Evolutionary conservation across 108 stramenopile genomes (phyloP).

Genomic region (Cyclotella cryptica): DNA sequence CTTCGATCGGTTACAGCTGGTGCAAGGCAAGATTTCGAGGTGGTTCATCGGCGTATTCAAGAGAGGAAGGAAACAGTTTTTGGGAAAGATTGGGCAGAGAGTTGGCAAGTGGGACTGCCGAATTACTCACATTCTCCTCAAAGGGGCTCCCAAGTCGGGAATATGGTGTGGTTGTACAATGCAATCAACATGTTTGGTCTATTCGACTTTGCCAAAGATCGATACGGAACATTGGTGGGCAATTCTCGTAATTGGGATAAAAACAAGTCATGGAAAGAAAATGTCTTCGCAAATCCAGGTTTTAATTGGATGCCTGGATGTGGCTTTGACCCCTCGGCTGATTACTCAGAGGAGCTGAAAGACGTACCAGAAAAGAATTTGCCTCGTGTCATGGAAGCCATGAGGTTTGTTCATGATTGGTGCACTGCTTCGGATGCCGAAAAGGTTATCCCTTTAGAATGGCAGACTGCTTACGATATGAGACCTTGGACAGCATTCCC

Average conservation of each 20-base stretch:
- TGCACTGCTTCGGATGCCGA: constrained; percentile 25
- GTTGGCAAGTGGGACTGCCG: constrained; percentile 82
- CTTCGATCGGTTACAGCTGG: constrained; percentile 35
- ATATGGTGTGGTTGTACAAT: constrained; percentile 85
- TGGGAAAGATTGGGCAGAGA: constrained; percentile 74
- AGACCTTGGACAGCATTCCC: constrained; percentile 85
- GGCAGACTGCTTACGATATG: constrained; percentile 80
- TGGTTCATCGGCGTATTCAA: constrained; percentile 51
- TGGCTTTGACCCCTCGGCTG: constrained; percentile 51
- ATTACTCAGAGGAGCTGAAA: constrained; percentile 67
- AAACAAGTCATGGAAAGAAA: constrained; percentile 57
- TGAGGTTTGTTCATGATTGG: constrained; percentile 70
- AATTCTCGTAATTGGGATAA: constrained; percentile 69
- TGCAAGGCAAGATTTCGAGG: constrained; percentile 46
- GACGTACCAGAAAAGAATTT: constrained; percentile 68
- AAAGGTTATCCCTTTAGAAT: constrained; percentile 60
- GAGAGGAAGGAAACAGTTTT: constrained; percentile 64
- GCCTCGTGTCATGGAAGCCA: constrained; percentile 62
- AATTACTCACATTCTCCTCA: constrained; percentile 59
- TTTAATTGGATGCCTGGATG: constrained; percentile 75
- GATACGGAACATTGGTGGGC: constrained; percentile 62
- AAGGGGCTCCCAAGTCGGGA: constrained; percentile 65
- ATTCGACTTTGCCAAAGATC: constrained; percentile 78
- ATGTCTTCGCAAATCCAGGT: constrained; percentile 53
- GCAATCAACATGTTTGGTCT: constrained; percentile 75